Evolutionary conservation across 306 rosid genomes (phyloP), one percentile per base, ranked within the genome.

Genomic region (Acmispon strigosus): DNA sequence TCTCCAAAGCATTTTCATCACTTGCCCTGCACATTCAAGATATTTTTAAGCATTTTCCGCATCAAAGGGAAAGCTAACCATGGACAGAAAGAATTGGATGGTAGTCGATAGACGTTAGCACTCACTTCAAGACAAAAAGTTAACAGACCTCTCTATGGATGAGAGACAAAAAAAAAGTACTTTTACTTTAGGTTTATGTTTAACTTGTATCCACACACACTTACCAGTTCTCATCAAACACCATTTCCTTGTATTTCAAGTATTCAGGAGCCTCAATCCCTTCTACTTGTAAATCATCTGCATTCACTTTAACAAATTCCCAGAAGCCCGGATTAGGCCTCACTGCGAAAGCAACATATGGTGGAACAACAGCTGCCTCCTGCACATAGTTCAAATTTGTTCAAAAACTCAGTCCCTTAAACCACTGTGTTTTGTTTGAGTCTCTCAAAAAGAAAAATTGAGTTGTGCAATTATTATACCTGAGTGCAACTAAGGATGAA

Each of bases 301-400:
- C 73, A 68, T 73, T 84, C 50, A 91, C 96, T 80, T 82, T 80
- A 16, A 89, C 83, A 74, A n/a, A 94, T 76, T 94, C 99, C 99
- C 97, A 94, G 48, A 62, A 77, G 5, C 99, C 99, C 27, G 99
- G 99, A 78, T 82, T 79, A 14, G 92, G 99, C 77, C 99, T 86
- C 18, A 89, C 82, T 19, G 99, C 87, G 68, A 94, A 94, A 50
- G 89, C 89, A 78, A 94, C 87, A 84, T 86, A 14, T 3, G 99
- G 99, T 66, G 99, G 99, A 64, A 79, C 16, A 48, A 89, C 88
- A 57, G 84, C 86, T 6, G 97, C 99, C 48, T 89, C 99, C 92
- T 92, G 82, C 50, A 81, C 69, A 66, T 39, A 47, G 49, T 62
- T 53, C 13, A 47, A 16, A 5, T 24, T 73, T 18, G 43, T 68